Base-by-base conservation (phyloP, 2,329 filamentous ascomycete species). In the Monilinia fructigena region DNA sequence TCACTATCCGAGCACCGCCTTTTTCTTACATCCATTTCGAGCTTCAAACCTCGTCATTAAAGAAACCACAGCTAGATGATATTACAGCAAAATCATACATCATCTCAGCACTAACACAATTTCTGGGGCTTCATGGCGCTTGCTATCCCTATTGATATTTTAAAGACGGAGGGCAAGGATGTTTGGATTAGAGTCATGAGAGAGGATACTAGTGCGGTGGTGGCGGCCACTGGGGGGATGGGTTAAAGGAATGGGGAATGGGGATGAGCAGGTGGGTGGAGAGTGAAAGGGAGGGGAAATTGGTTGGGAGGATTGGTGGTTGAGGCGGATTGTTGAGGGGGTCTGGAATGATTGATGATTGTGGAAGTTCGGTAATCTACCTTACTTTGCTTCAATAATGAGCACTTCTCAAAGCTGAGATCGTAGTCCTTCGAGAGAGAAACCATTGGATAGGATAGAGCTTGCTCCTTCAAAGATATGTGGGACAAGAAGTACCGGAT, bases 171-270 rank as follows among this genome's bases (percentile, higher is more conserved):
- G 3, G 81, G 79, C 1, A 72, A 74, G 7, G 80, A 86, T 58
- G 84, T 84, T 65, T 91, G 89, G 87, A 76, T 92, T 60, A 81
- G 90, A 23, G 76, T 91, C 11, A 87, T 89, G 6, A 79, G 82
- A 6, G 81, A 83, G 66, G 88, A 92, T 71, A 77, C 88, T 10
- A 80, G 79, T 1, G 80, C 82, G 0, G 84, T 92, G 65, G 80
- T 87, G 0, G 88, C 86, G 0, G 89, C 87, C 87, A 3, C 78
- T 90, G 18, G 86, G 88, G 4, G 86, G 88, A 0, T 92, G 87
- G 84, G 78, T 82, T 60, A 65, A 45, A 8, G 23, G 12, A 7
- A 85, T 86, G 31, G 77, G 79, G 12, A 66, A 64, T 18, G 77
- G 67, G 26, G 68, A 68, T 18, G 70, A 65, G 18, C 78, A 78